phyloP scores from a whole-genome alignment of 1,139 yeast species.

The Kodamaea alishanica region DNA sequence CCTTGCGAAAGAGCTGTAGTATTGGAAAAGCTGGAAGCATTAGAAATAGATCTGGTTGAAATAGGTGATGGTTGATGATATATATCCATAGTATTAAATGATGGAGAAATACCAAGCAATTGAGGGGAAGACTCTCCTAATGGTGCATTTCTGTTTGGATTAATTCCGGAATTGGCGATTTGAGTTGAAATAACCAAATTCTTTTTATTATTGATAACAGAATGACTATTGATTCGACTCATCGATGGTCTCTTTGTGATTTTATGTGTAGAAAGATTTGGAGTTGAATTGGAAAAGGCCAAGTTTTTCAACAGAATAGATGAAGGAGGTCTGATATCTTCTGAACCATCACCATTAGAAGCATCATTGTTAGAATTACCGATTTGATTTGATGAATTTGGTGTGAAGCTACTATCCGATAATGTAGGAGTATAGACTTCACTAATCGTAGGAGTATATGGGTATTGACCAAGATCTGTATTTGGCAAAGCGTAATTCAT shows the following conservation, averaged over 20 bases:
- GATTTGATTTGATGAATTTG: constrained; percentile 15
- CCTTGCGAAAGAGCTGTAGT: constrained; percentile 7
- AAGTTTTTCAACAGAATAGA: constrained; percentile 14
- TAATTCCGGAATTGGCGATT: constrained; percentile 10
- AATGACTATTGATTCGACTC: constrained; percentile 16
- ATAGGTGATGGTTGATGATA: constrained; percentile 12
- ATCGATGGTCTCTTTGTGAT: constrained; percentile 22
- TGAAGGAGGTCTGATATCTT: constrained; percentile 15
- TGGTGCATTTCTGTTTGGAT: constrained; percentile 8
- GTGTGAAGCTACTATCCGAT: constrained; percentile 21
- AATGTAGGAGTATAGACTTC: constrained; percentile 22
- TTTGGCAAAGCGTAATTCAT: constrained; percentile 10
- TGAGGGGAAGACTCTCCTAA: constrained; percentile 15
- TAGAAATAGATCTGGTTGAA: constrained; percentile 12
- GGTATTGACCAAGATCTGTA: constrained; percentile 11
- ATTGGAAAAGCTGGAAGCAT: constrained; percentile 13
- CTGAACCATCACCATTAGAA: constrained; percentile 9
- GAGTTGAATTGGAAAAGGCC: constrained; percentile 14
- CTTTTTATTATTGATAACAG: constrained; percentile 16
- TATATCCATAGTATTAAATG: background rate
- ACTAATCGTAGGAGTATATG: constrained; percentile 19
- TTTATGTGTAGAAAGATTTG: constrained; percentile 15
- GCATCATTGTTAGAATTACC: constrained; percentile 2
- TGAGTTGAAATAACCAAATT: constrained; percentile 20
- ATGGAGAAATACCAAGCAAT: no score